Evolutionary conservation across 495 filamentous ascomycete species (phyloP), one percentile per base, ranked within the genome.

Genomic region (Podospora comata): DNA sequence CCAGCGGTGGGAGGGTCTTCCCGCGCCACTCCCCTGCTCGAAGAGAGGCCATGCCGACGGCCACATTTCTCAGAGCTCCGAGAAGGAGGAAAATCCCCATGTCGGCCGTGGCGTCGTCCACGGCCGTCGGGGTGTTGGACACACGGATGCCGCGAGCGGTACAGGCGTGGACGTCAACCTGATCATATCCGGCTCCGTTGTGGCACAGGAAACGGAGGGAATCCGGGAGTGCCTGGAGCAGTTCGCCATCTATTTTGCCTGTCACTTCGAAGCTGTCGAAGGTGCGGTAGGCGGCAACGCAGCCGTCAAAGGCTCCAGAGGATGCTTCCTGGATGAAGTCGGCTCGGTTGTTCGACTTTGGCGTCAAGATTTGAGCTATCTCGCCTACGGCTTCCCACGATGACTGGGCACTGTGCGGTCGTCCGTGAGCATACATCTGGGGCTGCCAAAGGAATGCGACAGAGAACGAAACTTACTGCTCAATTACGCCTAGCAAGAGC

Each of bases 131-230:
- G n/a, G 88, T 87, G 76, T 97, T 94, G 61, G 90, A 92, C 48
- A 96, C 89, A 20, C 80, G 83, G 67, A 97, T 86, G 34, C 75
- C 79, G 65, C 84, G 85, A 2, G 82, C 81, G 18, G 85, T 89
- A 82, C 91, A 94, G 44, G 88, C 89, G 65, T 86, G 78, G 34
- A 93, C 83, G 74, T 90, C 86, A 65, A 95, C 81, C 78, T 92
- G 89, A 77, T 95, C 92, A 78, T 94, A 95, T 23, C 92, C 92
- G 53, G 92, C 90, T 44, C 92, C 93, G 73, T 92, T 94, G 76
- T 97, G 93, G 74, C 87, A 90, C 70, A 97, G 85, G 77, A 91
- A 97, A 69, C 86, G 89, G 54, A 96, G 75, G 3, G 86, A 89
- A 34, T 77, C 72, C 1, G 93, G 93, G 2, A 94, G 77, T 13